These are phyloP conservation scores for Aspergillus puulaauensis DNA, from an alignment of 2,329 filamentous ascomycete genomes.

Conservation along the genomic window DNA sequence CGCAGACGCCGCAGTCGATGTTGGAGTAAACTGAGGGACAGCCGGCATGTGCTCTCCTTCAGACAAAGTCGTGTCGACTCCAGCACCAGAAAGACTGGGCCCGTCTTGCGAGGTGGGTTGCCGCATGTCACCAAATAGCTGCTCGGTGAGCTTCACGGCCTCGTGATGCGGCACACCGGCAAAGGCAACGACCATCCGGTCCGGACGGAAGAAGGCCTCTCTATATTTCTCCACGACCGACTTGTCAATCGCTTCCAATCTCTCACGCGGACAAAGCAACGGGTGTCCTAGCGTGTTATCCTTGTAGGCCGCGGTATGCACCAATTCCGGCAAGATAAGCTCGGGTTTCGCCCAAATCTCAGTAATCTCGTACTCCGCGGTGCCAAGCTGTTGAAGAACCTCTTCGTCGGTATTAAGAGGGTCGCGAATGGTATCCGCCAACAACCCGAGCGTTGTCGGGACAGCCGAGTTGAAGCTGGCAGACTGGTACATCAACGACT, in stretches of 20 bases:
- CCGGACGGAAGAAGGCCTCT: conserved; percentile 79
- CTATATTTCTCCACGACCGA: conserved; percentile 75
- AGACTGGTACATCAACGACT: conserved; percentile 98
- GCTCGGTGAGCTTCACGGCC: conserved; percentile 75
- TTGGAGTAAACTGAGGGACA: conserved; percentile 41
- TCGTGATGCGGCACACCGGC: conserved; percentile 82
- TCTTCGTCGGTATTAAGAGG: conserved; percentile 83
- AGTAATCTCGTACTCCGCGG: conserved; percentile 89
- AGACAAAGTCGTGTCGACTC: conserved; percentile 55
- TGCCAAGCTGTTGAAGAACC: conserved; percentile 81
- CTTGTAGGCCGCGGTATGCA: conserved; percentile 93
- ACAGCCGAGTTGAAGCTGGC: conserved; percentile 96
- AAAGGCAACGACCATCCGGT: conserved; percentile 91
- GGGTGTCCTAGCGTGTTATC: conserved; percentile 96
- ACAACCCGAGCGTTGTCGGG: conserved; percentile 73
- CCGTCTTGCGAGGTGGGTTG: conserved; percentile 50
- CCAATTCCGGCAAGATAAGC: conserved; percentile 88
- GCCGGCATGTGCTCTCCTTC: conserved; percentile 32
- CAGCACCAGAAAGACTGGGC: conserved; percentile 54
- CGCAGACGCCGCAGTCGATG: conserved; percentile 36
- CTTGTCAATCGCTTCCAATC: conserved; percentile 72
- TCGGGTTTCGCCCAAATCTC: conserved; percentile 99
- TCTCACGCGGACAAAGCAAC: conserved; percentile 82
- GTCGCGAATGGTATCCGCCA: conserved; percentile 91
- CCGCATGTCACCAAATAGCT: conserved; percentile 92